Percentiles rank a stretch among this genome's conserved stretches.
Conservation (phyloP, 129 eudicot genomes). For the Saussurea involucrata region DNA sequence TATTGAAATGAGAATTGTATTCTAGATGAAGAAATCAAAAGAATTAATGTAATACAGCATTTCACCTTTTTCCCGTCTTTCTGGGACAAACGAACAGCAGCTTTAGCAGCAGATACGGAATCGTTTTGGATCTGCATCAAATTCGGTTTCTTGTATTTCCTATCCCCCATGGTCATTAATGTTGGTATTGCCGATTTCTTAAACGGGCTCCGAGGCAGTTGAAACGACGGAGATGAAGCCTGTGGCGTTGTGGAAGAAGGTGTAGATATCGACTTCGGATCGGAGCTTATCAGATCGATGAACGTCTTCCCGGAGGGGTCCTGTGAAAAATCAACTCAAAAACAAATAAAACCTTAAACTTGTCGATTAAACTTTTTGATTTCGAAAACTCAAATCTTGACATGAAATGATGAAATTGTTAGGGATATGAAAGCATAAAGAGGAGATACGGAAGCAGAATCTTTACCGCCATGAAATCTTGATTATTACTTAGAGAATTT, state of each 20-base stretch:
- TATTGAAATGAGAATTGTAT: not conserved
- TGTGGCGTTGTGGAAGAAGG: constrained; percentile 23
- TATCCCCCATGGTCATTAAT: constrained; percentile 30
- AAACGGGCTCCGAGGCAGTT: constrained; percentile 27
- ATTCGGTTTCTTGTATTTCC: constrained; percentile 52
- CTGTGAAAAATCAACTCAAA: constrained; percentile 25
- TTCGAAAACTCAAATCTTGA: not conserved
- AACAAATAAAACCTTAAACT: not conserved
- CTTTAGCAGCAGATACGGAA: constrained; percentile 53
- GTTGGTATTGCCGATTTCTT: constrained; percentile 25
- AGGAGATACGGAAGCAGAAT: not conserved
- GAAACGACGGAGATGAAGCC: constrained; percentile 25
- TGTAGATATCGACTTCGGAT: constrained; percentile 30
- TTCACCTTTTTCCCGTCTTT: constrained; percentile 42
- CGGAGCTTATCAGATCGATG: constrained; percentile 84
- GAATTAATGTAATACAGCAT: not conserved
- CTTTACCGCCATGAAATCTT: constrained; percentile 12
- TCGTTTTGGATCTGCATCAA: constrained; percentile 79
- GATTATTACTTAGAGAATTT: not conserved
- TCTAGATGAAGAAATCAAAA: not conserved
- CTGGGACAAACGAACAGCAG: constrained; percentile 51
- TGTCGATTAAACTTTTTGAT: not conserved
- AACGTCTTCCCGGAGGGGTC: constrained; percentile 73
- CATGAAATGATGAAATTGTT: not conserved
- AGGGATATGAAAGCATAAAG: not conserved